phyloP scores from a whole-genome alignment of 2,329 filamentous ascomycete species.

The Trichoderma afroharzianum region DNA sequence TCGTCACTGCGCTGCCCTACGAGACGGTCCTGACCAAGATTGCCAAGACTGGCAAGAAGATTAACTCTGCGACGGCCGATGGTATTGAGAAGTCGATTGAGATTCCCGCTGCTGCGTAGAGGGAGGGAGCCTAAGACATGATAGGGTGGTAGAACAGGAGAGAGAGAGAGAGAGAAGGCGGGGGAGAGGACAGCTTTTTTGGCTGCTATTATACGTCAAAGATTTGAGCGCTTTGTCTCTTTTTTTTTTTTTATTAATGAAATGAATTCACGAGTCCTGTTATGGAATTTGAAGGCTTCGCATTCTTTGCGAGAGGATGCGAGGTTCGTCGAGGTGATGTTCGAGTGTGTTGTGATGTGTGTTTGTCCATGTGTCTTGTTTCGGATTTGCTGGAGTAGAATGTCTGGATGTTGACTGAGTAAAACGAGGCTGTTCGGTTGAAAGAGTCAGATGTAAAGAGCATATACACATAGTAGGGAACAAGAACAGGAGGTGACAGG shows the following conservation, averaged over 20 bases:
- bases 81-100: conserved; percentile 55
- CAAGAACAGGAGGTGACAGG: neutral
- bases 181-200: neutral
- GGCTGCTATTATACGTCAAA: neutral
- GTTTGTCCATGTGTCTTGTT: neutral
- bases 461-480: neutral
- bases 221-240: neutral
- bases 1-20: conserved; percentile 71
- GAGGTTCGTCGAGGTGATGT: neutral
- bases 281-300: neutral
- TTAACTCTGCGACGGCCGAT: conserved; percentile 73
- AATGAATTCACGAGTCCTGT: neutral
- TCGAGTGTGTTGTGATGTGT: neutral
- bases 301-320: neutral
- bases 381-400: neutral
- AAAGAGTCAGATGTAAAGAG: neutral
- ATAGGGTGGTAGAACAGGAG: neutral
- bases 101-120: conserved; percentile 32
- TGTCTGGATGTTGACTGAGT: neutral
- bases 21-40: conserved; percentile 82
- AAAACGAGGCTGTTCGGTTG: too few species aligned
- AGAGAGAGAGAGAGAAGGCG: neutral
- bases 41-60: conserved; percentile 91
- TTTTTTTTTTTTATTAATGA: conserved; percentile 4
- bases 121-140: neutral